Base-by-base conservation (phyloP, 306 rosid genomes). In the Sicyos baderoa region DNA sequence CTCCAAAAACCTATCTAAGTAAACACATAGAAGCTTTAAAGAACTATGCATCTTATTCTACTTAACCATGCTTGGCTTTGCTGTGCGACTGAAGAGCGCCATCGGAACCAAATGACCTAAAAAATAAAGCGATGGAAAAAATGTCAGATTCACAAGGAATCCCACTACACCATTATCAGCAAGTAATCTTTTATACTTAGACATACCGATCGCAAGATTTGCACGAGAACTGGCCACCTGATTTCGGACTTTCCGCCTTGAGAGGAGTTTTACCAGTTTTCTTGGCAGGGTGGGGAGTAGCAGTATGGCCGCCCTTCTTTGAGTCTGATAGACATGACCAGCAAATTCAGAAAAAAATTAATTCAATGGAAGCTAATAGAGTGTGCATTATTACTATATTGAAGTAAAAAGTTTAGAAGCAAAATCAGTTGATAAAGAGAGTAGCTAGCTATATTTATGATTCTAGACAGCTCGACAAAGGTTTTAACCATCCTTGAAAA, bases 251-350 rank as follows among this genome's bases (percentile, higher is more conserved):
- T 66, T 84, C 80, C 5, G 44, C 52, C 76, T 89, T 82, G 2
- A 88, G 82, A 44, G 86, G 73, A 84, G 88, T 84, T 59, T 73
- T 86, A 7, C 49, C 82, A 7, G 17, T 2, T 29, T 87, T 87
- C 93, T 92, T 92, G 37, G 68, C 76, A 3, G 98, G 95, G 74
- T 87, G 91, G 11, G 96, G 98, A 9, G 96, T 92, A 2, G 82
- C 88, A 0, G 77, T 74, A 63, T 86, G 95, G 19, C 71, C 93
- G 9, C 78, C 59, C 82, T 89, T 89, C 82, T 93, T 93, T 7
- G 79, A 84, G 71, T 87, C 96, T 89, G 75, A n/a, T 8, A 6
- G 6, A 64, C 14, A 44, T 6, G 45, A 63, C 53, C 0, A 62
- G 9, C 68, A 62, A 40, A 8, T 40, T 62, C 4, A 40, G 50